Conservation (phyloP, 2,329 filamentous ascomycete species). For the Claviceps humidiphila region DNA sequence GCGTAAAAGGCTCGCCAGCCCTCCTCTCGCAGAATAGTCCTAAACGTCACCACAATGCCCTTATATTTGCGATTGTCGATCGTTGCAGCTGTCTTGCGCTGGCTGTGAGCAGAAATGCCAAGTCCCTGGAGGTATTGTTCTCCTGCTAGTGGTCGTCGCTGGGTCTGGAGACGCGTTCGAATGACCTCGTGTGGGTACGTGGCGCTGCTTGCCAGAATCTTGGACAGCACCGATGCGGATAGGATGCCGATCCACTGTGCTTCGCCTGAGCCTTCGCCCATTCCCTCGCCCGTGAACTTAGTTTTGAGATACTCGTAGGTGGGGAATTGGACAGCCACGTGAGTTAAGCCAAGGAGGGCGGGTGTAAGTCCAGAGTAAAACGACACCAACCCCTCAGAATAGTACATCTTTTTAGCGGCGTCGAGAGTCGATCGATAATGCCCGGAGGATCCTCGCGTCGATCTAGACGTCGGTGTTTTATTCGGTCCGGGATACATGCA, state of each 20-base stretch:
- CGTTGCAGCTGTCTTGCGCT: conserved; percentile 15
- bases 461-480: conserved; percentile 41
- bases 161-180: conserved; percentile 83
- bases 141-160: conserved; percentile 56
- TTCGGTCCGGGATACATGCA: conserved; percentile 33
- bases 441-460: conserved; percentile 58
- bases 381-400: conserved; percentile 69
- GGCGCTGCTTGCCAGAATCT: conserved; percentile 83
- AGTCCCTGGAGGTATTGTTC: conserved; percentile 38
- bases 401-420: conserved; percentile 92
- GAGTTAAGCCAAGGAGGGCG: conserved; percentile 78
- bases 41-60: conserved; percentile 69
- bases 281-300: conserved; percentile 76
- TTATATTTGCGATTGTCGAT: conserved; percentile 45
- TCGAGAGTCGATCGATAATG: conserved; percentile 84
- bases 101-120: conserved; percentile 25
- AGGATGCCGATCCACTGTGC: conserved; percentile 75
- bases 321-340: conserved; percentile 95
- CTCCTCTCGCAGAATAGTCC: conserved; percentile 77
- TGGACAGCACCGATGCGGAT: conserved; percentile 81
- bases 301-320: conserved; percentile 90
- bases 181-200: conserved; percentile 98
- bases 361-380: conserved; percentile 95
- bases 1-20: conserved; percentile 96
- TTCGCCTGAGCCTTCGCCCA: conserved; percentile 49